Conservation (phyloP, 75 land plant genomes). For the Sequoia sempervirens region DNA sequence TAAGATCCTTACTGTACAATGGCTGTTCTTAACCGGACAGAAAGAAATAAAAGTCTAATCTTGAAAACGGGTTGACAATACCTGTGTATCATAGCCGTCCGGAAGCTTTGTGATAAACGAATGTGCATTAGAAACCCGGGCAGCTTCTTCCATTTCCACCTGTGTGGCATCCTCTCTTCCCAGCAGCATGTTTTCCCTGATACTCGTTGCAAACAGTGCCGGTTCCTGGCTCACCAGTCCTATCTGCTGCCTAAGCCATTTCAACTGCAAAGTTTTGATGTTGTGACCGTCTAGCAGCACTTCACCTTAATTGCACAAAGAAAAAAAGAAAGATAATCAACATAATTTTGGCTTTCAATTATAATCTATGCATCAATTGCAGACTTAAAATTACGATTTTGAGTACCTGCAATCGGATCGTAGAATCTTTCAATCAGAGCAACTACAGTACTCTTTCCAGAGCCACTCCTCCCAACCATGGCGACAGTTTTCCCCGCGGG, state of each 20-base stretch:
- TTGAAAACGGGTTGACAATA: constrained; percentile 5
- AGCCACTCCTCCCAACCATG: constrained; percentile 88
- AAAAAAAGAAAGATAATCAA: not conserved
- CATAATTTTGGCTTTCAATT: not conserved
- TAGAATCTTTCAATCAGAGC: constrained; percentile 89
- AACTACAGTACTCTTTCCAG: constrained; percentile 92
- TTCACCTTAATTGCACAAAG: constrained; percentile 32
- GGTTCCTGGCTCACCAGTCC: constrained; percentile 91
- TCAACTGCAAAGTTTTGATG: constrained; percentile 60
- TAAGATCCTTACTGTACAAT: not conserved
- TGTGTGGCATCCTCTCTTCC: constrained; percentile 64
- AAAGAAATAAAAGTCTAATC: not conserved
- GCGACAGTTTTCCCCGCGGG: constrained; percentile 87
- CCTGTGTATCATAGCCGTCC: constrained; percentile 82
- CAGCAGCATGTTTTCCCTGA: constrained; percentile 62
- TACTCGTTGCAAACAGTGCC: constrained; percentile 78
- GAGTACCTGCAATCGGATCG: constrained; percentile 65
- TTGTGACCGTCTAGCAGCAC: constrained; percentile 71
- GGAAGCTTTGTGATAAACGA: constrained; percentile 77
- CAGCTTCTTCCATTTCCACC: constrained; percentile 73
- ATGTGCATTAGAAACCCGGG: constrained; percentile 79
- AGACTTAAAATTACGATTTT: not conserved
- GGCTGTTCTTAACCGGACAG: not conserved
- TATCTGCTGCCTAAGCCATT: constrained; percentile 80
- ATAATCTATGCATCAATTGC: not conserved